Conservation (phyloP, 1,284 basidiomycete genomes). For the Sanghuangporus baumii region DNA sequence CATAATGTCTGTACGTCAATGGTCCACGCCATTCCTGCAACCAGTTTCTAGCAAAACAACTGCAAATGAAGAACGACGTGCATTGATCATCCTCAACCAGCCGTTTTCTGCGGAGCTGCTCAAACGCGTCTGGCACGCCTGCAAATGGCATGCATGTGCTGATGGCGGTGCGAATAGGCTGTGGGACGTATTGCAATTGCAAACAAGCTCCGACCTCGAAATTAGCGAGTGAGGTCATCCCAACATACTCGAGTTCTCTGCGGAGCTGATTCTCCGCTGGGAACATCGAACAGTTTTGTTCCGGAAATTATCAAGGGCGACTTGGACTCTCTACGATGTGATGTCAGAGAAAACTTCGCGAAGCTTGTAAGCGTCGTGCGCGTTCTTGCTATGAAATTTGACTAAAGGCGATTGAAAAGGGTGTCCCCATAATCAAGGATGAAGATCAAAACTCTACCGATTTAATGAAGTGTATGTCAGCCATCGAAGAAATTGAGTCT, state of each 20-base stretch:
- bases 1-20: neutral
- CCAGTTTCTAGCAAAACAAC: neutral
- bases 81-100: constrained; percentile 86
- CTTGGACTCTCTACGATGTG: constrained; percentile 78
- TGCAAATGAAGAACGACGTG: constrained; percentile 28
- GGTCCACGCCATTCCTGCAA: constrained; percentile 11
- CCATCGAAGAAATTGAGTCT: constrained; percentile 53
- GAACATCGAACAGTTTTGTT: constrained; percentile 42
- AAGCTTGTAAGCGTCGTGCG: constrained; percentile 37
- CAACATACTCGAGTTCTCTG: neutral
- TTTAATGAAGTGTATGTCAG: constrained; percentile 84
- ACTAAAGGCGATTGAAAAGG: constrained; percentile 33
- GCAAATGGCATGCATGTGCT: constrained; percentile 71
- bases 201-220: constrained; percentile 6
- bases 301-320: constrained; percentile 93
- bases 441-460: constrained; percentile 84
- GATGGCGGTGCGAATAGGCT: constrained; percentile 94
- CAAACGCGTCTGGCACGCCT: constrained; percentile 61
- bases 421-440: constrained; percentile 65
- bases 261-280: neutral
- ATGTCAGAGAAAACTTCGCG: constrained; percentile 70
- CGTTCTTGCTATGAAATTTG: neutral
- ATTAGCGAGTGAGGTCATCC: constrained; percentile 24
- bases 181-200: constrained; percentile 55
- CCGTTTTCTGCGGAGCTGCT: constrained; percentile 69